phyloP scores from a whole-genome alignment of 2,329 filamentous ascomycete genomes.

The Colletotrichum karsti region DNA sequence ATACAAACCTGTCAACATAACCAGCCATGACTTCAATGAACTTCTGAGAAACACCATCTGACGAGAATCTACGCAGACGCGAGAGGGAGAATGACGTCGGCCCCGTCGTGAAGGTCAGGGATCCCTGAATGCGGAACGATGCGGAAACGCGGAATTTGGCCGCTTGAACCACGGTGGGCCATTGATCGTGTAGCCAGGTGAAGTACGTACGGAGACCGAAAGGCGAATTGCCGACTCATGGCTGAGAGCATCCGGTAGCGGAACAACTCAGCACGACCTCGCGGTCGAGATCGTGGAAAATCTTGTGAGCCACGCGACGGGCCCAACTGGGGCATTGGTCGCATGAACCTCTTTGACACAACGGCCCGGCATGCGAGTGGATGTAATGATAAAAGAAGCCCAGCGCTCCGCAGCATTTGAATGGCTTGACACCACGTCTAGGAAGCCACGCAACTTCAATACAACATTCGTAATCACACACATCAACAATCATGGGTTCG shows the following conservation, averaged over 20 bases:
- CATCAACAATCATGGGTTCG: background rate
- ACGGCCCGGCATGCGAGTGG: background rate
- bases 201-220: background rate
- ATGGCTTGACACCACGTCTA: background rate
- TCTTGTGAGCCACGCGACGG: background rate
- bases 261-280: background rate
- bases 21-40: no score
- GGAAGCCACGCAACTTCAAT: background rate
- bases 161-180: background rate
- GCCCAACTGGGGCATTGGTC: background rate
- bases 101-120: background rate
- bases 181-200: no score
- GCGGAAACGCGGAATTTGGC: background rate
- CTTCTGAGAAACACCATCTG: no score
- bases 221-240: slow-evolving; percentile 3
- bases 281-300: background rate
- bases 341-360: background rate
- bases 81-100: background rate
- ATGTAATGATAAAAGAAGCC: background rate
- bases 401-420: no score
- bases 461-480: background rate
- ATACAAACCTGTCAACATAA: no score
- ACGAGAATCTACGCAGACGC: background rate
- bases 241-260: background rate
- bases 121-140: background rate